Evolutionary conservation across 1,284 basidiomycete genomes (phyloP), one percentile per base, ranked within the genome.

Genomic region (Exsudoporus floridanus): DNA sequence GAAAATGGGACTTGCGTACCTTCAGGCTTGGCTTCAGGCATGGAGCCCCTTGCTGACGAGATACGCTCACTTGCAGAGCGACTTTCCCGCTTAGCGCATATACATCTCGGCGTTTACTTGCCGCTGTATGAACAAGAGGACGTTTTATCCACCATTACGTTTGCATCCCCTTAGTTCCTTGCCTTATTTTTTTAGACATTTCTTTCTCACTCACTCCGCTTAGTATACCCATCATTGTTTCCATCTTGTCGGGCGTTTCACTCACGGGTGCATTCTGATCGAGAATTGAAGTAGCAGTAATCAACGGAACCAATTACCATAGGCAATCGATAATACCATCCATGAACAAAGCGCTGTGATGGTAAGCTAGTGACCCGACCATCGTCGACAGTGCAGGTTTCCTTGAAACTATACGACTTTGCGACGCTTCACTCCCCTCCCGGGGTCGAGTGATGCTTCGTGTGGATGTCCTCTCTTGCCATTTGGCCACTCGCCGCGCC

Each of bases 71-170:
- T 92, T 39, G 80, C 80, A 27, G 83, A 89, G 59, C 81, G 84
- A 63, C 77, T 90, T 37, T 77, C 84, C 40, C 82, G 83, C 57
- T 75, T 92, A 46, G 83, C 84, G 7, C 72, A 80, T 46, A 83
- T 90, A 57, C 89, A 92, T 67, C 74, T 89, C 49, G 80, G 83
- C 59, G 84, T 88, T 42, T 91, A 89, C 66, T 73, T 87, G 38
- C 78, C 81, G 27, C 67, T 90, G 52, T 92, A 92, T 70, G 85
- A 88, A 69, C 79, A 81, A 62, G 77, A 82, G 55, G 79, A 78
- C 52, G 83, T 87, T 67, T 59, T 78, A 48, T 64, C 64, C 41
- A 43, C 58, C 49, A 54, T 70, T 7, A 59, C 54, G 47, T 56
- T 35, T 12, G 27, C 53, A 52, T 55, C 58, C 34, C 7, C 54